These are phyloP conservation scores for Lipomyces starkeyi DNA, from an alignment of 805 yeast species.

Conservation along the genomic window DNA sequence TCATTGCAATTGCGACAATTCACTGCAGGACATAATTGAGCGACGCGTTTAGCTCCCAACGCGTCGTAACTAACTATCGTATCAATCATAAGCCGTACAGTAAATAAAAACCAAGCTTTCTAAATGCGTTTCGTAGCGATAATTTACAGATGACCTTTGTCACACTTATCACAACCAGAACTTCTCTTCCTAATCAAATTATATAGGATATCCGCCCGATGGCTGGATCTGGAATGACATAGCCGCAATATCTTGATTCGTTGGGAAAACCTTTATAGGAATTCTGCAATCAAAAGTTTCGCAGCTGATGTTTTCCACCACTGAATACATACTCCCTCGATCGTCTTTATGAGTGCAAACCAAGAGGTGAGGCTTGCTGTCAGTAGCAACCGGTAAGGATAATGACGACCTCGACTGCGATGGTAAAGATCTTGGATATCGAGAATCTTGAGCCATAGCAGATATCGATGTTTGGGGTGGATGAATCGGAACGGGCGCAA, in stretches of 20 bases:
- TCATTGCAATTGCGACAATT: background rate
- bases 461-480: conserved; percentile 1
- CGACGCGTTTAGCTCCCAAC: background rate
- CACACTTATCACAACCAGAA: background rate
- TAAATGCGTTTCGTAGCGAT: background rate
- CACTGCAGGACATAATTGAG: background rate
- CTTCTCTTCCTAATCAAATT: background rate
- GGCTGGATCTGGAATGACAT: conserved; percentile 33
- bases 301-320: conserved; percentile 34
- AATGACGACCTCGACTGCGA: conserved; percentile 1
- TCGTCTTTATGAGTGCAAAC: conserved; percentile 48
- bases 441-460: conserved; percentile 6
- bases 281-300: conserved; percentile 51
- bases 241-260: conserved; percentile 57
- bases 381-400: background rate
- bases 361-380: conserved; percentile 36
- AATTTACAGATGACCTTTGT: background rate
- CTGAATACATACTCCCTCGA: conserved; percentile 30
- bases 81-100: background rate
- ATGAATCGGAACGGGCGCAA: conserved; percentile 4
- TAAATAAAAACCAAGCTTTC: background rate
- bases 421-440: conserved; percentile 2
- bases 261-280: conserved; percentile 55
- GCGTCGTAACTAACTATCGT: background rate
- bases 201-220: conserved; percentile 29